Conservation (phyloP, 345 rosid genomes). For the Aquilaria malaccensis region DNA sequence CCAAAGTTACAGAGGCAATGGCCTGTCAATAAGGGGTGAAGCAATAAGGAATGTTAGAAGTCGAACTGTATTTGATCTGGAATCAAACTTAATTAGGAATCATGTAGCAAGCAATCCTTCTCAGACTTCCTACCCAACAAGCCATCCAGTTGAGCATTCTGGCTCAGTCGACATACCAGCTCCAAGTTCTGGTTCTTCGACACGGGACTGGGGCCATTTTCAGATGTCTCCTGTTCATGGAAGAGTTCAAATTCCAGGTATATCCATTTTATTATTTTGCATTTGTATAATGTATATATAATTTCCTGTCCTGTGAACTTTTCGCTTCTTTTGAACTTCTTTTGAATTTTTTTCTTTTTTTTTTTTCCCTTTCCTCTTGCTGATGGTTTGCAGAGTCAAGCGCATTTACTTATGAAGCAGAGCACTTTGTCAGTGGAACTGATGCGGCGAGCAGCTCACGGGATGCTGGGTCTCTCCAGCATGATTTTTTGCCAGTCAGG, state of each 20-base stretch:
- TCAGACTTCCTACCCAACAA: constrained; percentile 29
- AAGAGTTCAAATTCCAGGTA: constrained; percentile 44
- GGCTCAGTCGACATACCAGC: constrained; percentile 33
- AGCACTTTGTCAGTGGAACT: constrained; percentile 34
- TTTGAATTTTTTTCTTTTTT: constrained; percentile 1
- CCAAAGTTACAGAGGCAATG: constrained; percentile 37
- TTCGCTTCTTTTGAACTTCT: not conserved
- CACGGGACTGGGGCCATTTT: constrained; percentile 54
- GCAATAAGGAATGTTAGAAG: constrained; percentile 74
- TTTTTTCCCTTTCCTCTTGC: constrained; percentile 4
- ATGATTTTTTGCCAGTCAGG: constrained; percentile 41
- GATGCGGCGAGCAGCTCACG: constrained; percentile 28
- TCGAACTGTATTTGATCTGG: constrained; percentile 58
- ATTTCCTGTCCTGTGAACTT: not conserved
- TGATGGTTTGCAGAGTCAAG: constrained; percentile 41
- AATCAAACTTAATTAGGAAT: constrained; percentile 37
- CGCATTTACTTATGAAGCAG: constrained; percentile 45
- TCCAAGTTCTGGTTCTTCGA: constrained; percentile 32
- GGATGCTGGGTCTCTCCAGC: constrained; percentile 43
- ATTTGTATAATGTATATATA: not conserved
- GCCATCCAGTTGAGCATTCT: constrained; percentile 39
- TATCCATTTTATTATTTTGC: constrained; percentile 7
- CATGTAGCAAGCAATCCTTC: constrained; percentile 36
- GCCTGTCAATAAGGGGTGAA: constrained; percentile 52
- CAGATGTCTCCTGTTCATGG: constrained; percentile 41